phyloP scores from a whole-genome alignment of 1,284 basidiomycete species.

The Peniophora sp. region DNA sequence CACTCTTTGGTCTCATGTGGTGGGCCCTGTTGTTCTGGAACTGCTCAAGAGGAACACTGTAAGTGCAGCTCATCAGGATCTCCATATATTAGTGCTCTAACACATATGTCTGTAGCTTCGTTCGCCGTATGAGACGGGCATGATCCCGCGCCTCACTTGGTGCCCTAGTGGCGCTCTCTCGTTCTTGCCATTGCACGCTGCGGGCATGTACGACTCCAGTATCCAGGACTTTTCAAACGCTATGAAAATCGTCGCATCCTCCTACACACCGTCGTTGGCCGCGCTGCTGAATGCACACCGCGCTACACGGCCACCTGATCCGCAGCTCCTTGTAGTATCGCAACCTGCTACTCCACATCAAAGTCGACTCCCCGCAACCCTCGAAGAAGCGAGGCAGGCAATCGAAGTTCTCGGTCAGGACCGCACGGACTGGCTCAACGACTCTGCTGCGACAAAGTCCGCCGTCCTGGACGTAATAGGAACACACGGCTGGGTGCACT shows the following conservation, averaged over 20 bases:
- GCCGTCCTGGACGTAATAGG: background rate
- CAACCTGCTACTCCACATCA: constrained; percentile 1
- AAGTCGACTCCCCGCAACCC: background rate
- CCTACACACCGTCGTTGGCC: constrained; percentile 16
- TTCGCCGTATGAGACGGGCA: too few species aligned
- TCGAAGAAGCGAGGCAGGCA: background rate
- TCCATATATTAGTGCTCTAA: too few species aligned
- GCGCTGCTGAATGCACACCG: background rate
- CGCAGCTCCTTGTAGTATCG: background rate
- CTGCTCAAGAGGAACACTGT: background rate
- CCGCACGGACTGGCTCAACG: constrained; percentile 9
- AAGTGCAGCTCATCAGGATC: too few species aligned
- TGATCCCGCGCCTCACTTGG: constrained; percentile 14
- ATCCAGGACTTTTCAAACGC: background rate
- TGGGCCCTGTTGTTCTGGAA: background rate
- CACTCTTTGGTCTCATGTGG: background rate
- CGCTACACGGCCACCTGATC: background rate
- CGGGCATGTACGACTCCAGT: constrained; percentile 10
- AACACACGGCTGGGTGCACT: background rate
- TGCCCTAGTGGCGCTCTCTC: constrained; percentile 16
- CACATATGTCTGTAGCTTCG: too few species aligned
- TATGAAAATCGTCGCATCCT: constrained; percentile 14
- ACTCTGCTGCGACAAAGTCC: constrained; percentile 3
- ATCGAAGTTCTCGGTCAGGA: constrained; percentile 5
- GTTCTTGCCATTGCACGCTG: constrained; percentile 17